phyloP scores from a whole-genome alignment of 139 green algal genomes.

The Trebouxia sp. region DNA sequence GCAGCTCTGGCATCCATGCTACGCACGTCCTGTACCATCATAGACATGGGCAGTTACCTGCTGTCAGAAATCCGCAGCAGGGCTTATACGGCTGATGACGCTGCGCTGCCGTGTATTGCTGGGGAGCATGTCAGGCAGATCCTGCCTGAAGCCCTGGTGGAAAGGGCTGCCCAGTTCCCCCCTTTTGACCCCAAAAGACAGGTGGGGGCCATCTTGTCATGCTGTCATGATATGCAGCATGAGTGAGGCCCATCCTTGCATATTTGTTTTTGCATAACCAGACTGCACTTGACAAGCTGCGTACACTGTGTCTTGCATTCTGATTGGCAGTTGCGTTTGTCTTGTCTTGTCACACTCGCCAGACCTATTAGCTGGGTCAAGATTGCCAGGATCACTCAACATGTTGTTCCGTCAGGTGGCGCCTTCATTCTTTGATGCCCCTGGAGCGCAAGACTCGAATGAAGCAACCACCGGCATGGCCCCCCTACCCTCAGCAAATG shows the following conservation, averaged over 20 bases:
- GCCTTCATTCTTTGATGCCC: constrained; percentile 7
- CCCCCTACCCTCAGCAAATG: neutral
- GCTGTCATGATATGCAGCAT: too few relatives aligned
- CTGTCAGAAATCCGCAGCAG: neutral
- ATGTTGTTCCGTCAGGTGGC: too few relatives aligned
- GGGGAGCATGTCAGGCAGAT: constrained; percentile 23
- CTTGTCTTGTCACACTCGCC: too few relatives aligned
- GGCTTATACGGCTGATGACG: constrained; percentile 6
- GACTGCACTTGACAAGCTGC: too few relatives aligned
- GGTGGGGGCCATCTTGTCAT: too few relatives aligned
- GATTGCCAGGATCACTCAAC: too few relatives aligned
- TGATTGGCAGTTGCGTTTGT: too few relatives aligned
- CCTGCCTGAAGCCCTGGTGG: constrained; percentile 2
- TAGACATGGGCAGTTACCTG: constrained; percentile 16
- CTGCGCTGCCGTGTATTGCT: constrained; percentile 14
- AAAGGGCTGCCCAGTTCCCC: neutral
- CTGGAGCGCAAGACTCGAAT: neutral
- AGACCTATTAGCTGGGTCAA: too few relatives aligned
- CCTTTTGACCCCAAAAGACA: neutral
- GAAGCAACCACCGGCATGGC: neutral
- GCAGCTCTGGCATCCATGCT: neutral
- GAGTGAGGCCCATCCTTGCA: too few relatives aligned
- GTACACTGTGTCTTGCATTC: too few relatives aligned
- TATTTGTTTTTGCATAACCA: too few relatives aligned
- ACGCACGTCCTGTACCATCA: neutral